phyloP scores from a whole-genome alignment of 148 eudicot species.

The Rhododendron vialii region DNA sequence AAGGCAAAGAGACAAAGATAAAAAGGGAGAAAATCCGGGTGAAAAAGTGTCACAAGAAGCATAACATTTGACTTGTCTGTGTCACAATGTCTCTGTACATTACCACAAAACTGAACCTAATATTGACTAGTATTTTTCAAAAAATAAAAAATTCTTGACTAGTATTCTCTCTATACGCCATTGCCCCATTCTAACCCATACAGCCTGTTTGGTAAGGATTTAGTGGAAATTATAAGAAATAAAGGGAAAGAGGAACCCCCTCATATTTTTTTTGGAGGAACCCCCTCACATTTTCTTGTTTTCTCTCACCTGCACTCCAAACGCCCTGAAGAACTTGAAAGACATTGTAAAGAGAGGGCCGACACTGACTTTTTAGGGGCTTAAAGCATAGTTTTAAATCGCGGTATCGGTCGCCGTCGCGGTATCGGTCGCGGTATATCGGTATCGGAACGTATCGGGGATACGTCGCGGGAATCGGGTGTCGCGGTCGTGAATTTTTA shows the following conservation, averaged over 20 bases:
- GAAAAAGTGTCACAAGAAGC: background rate
- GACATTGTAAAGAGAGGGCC: background rate
- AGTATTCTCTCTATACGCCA: background rate
- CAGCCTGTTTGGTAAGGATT: background rate
- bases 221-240: background rate
- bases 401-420: too few relatives aligned
- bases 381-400: too few relatives aligned
- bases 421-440: too few relatives aligned
- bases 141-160: background rate
- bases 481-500: too few relatives aligned
- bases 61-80: background rate
- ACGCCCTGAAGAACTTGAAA: background rate
- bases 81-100: background rate
- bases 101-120: background rate
- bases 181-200: background rate
- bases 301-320: background rate
- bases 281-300: background rate
- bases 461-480: too few relatives aligned
- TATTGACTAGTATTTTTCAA: background rate
- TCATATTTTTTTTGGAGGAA: background rate
- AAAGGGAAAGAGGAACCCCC: background rate
- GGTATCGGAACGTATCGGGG: too few relatives aligned
- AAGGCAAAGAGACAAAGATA: background rate
- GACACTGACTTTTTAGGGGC: background rate
- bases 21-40: background rate